Base-by-base conservation (phyloP, 2,329 filamentous ascomycete species). In the Pseudogymnoascus sp. region DNA sequence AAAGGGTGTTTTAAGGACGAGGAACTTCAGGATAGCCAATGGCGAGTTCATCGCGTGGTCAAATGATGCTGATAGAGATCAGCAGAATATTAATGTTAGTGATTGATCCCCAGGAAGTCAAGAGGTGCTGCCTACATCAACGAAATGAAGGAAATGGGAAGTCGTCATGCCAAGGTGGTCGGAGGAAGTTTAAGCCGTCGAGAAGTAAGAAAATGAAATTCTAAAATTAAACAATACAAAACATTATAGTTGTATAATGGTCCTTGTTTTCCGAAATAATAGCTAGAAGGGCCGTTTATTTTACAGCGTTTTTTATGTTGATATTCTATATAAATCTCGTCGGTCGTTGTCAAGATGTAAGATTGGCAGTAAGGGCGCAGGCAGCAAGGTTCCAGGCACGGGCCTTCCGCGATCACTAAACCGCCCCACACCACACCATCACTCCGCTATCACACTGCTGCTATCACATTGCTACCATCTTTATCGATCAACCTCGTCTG, bases 1-100 rank as follows among this genome's bases (percentile, higher is more conserved):
- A 7, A 87, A 76, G 0, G 89, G 88, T 1, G 90, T 70, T 66
- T 82, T 80, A 6, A 84, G 81, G 23, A 86, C 31, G 12, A 72
- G 56, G 0, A 67, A 66, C 40, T 67, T 71, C 16, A 70, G 34
- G 14, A 71, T 38, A 12, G 66, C 64, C 11, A 70, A 23, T 4
- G 70, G 64, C n/a, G 66, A 67, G 31, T 62, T 18, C 59, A 44
- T 42, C 37, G 14, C 23, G 42, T 21, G 91, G 80, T 16, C 18
- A 11, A 12, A 21, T 42, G 16, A 21, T 21, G 4, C 16, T 42
- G 40, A 11, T 42, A 42, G 7, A 21, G 1, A 21, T 1, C n/a
- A 11, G 40, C 8, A 5, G 18, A 11, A 21, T 6, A 42, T 42
- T 21, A 4, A 5, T 21, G 40, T 42, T 42, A 16, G 16, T 42